Evolutionary conservation across 2,329 filamentous ascomycete species (phyloP), one percentile per base, ranked within the genome.

Genomic region (Alternaria panax): DNA sequence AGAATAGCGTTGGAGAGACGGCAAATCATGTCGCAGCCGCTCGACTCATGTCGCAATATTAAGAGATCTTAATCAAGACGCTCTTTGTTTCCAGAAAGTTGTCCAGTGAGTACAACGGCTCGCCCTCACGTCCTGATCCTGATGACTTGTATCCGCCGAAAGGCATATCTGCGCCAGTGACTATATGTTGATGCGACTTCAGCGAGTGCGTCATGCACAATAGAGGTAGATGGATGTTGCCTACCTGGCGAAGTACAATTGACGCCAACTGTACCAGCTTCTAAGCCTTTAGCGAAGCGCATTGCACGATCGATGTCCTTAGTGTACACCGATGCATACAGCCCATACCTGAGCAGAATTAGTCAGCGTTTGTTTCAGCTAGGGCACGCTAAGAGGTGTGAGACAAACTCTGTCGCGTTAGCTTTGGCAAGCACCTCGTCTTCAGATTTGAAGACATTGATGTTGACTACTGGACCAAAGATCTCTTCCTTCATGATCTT

Each of bases 291-390:
- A 3, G 78, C 78, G 8, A 80, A 77, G 6, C 78, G 71, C 48
- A 81, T 45, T 4, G 79, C 76, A 20, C 75, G 68, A 50, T 72
- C 69, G 28, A 78, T 72, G 60, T 78, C 68, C 56, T 78, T 78
- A 9, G 92, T 95, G 82, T 93, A 95, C 79, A 94, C 91, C 59
- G 92, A 90, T 6, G 89, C 88, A 68, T 92, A 92, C 79, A 95
- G 93, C 65, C 92, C 92, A 78, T 93, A 95, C 41, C 63, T 66
- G 24, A 34, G 11, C n/a, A n/a, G 1, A 16, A 20, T 53, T 38
- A 51, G 62, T 59, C 59, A 57, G 28, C 45, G 4, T 40, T 5
- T 48, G 50, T 30, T 51, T 47, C 59, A 62, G n/a, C 9, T 43
- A 14, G n/a, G 8, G 8, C 32, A 22, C 32, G 27, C 25, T 34